These are phyloP conservation scores for Roridomyces roridus DNA, from an alignment of 768 basidiomycete species.

Conservation along the genomic window DNA sequence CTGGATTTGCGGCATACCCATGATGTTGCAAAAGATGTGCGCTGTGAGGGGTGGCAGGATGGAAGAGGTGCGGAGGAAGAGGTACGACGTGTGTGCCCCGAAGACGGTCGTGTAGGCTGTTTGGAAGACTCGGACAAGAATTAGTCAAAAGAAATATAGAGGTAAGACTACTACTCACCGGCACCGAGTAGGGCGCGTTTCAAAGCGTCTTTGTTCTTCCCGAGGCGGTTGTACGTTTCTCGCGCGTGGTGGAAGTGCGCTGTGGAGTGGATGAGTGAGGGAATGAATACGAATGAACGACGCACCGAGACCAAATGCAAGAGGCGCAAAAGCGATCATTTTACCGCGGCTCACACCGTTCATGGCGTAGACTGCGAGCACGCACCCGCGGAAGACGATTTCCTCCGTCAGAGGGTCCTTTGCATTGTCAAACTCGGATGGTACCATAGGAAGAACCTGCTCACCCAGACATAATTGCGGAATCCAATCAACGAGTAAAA, in stretches of 20 bases:
- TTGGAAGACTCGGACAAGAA: slow-evolving; percentile 77
- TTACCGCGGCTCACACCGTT: slow-evolving; percentile 56
- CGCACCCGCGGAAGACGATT: slow-evolving; percentile 86
- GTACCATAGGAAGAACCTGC: slow-evolving; percentile 2
- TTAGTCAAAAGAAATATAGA: too few species aligned
- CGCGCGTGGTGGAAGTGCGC: slow-evolving; percentile 94
- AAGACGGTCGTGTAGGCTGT: slow-evolving; percentile 91
- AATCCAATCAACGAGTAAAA: slow-evolving; percentile 63
- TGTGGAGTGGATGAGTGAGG: slow-evolving; percentile 61
- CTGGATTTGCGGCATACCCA: slow-evolving; percentile 82
- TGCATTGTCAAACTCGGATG: background rate
- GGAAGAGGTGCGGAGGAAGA: slow-evolving; percentile 87
- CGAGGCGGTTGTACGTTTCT: slow-evolving; percentile 81
- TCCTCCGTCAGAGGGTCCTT: slow-evolving; percentile 95
- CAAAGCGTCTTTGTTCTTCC: slow-evolving; percentile 68
- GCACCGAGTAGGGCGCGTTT: slow-evolving; percentile 63
- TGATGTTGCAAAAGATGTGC: slow-evolving; percentile 93
- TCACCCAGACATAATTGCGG: slow-evolving; percentile 69
- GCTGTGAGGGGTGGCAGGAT: slow-evolving; percentile 78
- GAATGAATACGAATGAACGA: slow-evolving; percentile 30
- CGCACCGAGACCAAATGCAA: slow-evolving; percentile 89
- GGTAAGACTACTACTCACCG: slow-evolving; percentile 47
- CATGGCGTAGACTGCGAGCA: slow-evolving; percentile 76
- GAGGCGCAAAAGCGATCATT: slow-evolving; percentile 82
- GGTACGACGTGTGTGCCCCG: slow-evolving; percentile 85